Conservation (phyloP, 192 early-diverging fungal species). For the Ambispora gerdemannii region DNA sequence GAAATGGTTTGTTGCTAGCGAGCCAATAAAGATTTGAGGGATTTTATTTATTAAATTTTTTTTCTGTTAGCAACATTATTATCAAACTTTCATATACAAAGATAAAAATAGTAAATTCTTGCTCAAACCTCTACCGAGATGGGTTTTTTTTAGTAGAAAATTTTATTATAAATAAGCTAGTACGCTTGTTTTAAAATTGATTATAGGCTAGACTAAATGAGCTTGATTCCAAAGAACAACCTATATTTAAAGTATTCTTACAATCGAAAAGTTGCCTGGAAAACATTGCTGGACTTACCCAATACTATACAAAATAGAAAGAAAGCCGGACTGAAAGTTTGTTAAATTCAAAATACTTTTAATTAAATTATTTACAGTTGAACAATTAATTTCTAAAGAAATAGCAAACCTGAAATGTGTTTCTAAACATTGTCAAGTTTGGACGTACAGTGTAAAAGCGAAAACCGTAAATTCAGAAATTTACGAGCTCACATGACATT, state of each 20-base stretch:
- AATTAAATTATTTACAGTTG: not conserved
- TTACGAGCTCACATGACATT: not conserved
- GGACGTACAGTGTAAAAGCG: too few species aligned
- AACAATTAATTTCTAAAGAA: not conserved
- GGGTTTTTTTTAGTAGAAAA: not conserved
- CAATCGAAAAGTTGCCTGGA: not conserved
- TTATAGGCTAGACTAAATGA: not conserved
- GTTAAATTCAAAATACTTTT: not conserved
- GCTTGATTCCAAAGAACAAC: not conserved
- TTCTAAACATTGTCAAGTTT: slow-evolving; percentile 24
- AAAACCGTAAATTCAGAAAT: not conserved
- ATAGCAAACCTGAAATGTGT: slow-evolving; percentile 26
- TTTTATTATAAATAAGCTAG: not conserved
- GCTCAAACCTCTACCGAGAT: not conserved
- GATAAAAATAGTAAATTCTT: slow-evolving; percentile 30
- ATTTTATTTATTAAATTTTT: slow-evolving; percentile 18
- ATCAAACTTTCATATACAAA: slow-evolving; percentile 31
- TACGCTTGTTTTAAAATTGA: not conserved
- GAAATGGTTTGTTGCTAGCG: slow-evolving; percentile 58
- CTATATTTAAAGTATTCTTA: slow-evolving; percentile 7
- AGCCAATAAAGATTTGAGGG: slow-evolving; percentile 17
- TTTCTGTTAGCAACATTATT: slow-evolving; percentile 28
- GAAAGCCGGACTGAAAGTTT: slow-evolving; percentile 70
- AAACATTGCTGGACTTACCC: slow-evolving; percentile 52
- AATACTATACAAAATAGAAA: slow-evolving; percentile 86